Percentiles rank a stretch among this genome's conserved stretches.
These are phyloP conservation scores for Linnemannia schmuckeri DNA, from an alignment of 192 early-diverging fungal genomes.

Conservation along the genomic window DNA sequence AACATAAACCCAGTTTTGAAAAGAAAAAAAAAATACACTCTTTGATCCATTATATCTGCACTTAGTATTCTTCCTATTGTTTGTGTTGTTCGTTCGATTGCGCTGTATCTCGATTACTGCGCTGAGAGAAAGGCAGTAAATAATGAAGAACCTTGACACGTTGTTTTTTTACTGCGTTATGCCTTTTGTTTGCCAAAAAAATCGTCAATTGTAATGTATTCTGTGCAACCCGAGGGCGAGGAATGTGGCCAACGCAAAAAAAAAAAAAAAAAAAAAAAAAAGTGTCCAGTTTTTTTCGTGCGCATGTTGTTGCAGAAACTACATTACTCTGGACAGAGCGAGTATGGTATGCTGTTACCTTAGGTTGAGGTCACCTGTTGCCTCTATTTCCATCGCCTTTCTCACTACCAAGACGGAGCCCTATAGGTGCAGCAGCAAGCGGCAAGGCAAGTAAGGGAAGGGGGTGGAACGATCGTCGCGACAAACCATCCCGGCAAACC, in stretches of 20 bases:
- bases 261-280: not conserved
- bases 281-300: no score
- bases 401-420: not conserved
- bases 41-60: no score
- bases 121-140: no score
- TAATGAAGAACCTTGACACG: not conserved
- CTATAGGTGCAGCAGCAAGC: not conserved
- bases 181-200: not conserved
- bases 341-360: not conserved
- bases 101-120: no score
- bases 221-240: not conserved
- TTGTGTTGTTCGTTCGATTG: no score
- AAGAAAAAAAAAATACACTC: no score
- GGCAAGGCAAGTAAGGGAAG: not conserved
- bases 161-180: not conserved
- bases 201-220: not conserved
- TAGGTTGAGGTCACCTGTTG: not conserved
- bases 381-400: not conserved
- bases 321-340: not conserved
- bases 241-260: not conserved
- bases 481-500: not conserved
- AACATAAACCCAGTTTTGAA: no score
- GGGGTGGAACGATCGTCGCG: not conserved
- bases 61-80: no score
- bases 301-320: not conserved